Conservation (phyloP, 495 filamentous ascomycete genomes). For the Penicillium riverlandense region DNA sequence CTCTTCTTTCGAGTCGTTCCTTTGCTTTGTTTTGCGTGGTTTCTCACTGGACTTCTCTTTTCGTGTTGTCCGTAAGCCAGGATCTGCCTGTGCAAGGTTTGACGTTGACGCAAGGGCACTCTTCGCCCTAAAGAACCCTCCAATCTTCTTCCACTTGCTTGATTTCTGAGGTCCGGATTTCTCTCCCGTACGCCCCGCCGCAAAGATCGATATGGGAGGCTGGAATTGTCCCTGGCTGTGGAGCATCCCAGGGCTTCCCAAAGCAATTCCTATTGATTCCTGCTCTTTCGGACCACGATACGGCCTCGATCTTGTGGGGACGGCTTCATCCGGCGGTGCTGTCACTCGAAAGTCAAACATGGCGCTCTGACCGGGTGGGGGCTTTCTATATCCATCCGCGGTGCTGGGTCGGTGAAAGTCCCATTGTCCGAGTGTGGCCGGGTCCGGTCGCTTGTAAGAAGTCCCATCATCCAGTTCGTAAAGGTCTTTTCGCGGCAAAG, state of each 20-base stretch:
- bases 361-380: slow-evolving; percentile 4
- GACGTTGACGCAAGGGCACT: slow-evolving; percentile 19
- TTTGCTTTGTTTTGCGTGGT: background rate
- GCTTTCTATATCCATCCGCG: slow-evolving; percentile 15
- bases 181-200: slow-evolving; percentile 14
- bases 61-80: background rate
- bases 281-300: slow-evolving; percentile 14
- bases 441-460: slow-evolving; percentile 2
- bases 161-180: slow-evolving; percentile 31
- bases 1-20: slow-evolving; percentile 16
- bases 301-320: slow-evolving; percentile 5
- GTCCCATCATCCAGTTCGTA: slow-evolving; percentile 5
- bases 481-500: slow-evolving; percentile 27
- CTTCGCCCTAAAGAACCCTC: slow-evolving; percentile 43
- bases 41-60: background rate
- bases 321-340: slow-evolving; percentile 20
- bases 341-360: slow-evolving; percentile 35
- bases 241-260: slow-evolving; percentile 45
- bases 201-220: slow-evolving; percentile 10
- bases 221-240: slow-evolving; percentile 11
- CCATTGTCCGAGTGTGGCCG: slow-evolving; percentile 3
- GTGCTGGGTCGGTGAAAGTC: slow-evolving; percentile 17
- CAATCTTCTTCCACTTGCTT: slow-evolving; percentile 53
- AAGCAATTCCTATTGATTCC: slow-evolving; percentile 44
- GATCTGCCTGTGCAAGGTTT: slow-evolving; percentile 10